Base-by-base conservation (phyloP, 768 basidiomycete species). In the Lentinula sp. region DNA sequence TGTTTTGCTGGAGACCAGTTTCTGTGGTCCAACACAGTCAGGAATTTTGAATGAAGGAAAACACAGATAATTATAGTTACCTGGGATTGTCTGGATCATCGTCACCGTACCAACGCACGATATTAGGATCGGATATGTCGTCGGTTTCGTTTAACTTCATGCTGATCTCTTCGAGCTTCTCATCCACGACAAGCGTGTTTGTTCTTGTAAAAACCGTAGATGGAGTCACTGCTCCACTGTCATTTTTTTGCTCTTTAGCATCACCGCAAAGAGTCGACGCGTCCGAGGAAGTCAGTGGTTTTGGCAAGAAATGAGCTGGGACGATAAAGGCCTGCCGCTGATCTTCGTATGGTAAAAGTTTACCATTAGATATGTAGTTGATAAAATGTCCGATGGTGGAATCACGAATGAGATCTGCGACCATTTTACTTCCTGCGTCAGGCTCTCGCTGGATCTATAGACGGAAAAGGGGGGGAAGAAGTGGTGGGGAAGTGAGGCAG, bases 1-100 rank as follows among this genome's bases (percentile, higher is more conserved):
- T 68, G 67, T 45, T 67, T 75, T 11, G 53, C 2, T 31, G 65
- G 61, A 5, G 71, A 70, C 74, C 74, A 75, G 57, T 75, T 71
- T 64, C 67, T 56, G 16, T 11, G 18, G 46, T 3, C 59, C 59
- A 42, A 49, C 18, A 64, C 40, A 48, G 59, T 65, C 32, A 65
- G 63, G 11, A 48, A 4, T 8, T 10, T 15, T 13, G 8, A 13
- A 16, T 51, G 15, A 11, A 15, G 23, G 39, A 43, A 28, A 15
- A 7, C 18, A 21, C 11, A 6, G 10, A 11, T 9, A 34, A 39
- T 39, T 8, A 37, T 45, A 45, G 5, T n/a, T 35, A 60, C 39
- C 31, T 62, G 59, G 50, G 63, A 70, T 60, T 61, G 1, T 70
- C 71, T 13, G 64, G 70, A 50, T 73, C 71, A 23, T 69, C 61